Conservation (phyloP, 345 rosid genomes). For the Conringia planisiliqua region DNA sequence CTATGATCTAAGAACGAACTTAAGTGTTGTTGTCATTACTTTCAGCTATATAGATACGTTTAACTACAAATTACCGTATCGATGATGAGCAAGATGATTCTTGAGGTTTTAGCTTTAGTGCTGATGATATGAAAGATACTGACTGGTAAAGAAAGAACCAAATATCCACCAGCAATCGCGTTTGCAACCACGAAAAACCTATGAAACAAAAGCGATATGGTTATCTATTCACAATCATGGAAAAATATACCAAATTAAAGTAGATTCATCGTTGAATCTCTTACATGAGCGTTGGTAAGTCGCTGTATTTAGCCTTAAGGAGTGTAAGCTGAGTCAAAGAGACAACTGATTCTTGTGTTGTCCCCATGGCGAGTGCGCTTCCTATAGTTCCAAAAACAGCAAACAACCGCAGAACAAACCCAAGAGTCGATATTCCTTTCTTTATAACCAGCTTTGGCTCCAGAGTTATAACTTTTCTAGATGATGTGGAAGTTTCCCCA, state of each 20-base stretch:
- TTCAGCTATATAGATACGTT: no score
- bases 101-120: conserved; percentile 32
- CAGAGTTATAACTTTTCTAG: conserved; percentile 17
- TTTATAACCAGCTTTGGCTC: conserved; percentile 15
- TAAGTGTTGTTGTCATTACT: no score
- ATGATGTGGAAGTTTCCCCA: conserved; percentile 27
- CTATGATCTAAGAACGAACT: not conserved
- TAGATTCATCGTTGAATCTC: not conserved
- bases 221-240: no score
- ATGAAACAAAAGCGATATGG: conserved; percentile 14
- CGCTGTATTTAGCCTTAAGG: conserved; percentile 32
- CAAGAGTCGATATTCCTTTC: conserved; percentile 18
- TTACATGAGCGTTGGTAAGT: conserved; percentile 36
- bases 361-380: conserved; percentile 31
- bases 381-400: conserved; percentile 9
- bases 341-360: conserved; percentile 32
- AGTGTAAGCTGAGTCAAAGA: conserved; percentile 29
- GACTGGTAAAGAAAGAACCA: conserved; percentile 58
- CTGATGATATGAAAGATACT: conserved; percentile 51
- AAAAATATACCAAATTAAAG: not conserved
- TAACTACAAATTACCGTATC: conserved; percentile 81
- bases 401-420: not conserved
- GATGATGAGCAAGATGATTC: conserved; percentile 43
- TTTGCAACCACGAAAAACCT: conserved; percentile 81
- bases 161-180: conserved; percentile 57